phyloP scores from a whole-genome alignment of 179 eudicot genomes.

The Corrigiola litoralis region DNA sequence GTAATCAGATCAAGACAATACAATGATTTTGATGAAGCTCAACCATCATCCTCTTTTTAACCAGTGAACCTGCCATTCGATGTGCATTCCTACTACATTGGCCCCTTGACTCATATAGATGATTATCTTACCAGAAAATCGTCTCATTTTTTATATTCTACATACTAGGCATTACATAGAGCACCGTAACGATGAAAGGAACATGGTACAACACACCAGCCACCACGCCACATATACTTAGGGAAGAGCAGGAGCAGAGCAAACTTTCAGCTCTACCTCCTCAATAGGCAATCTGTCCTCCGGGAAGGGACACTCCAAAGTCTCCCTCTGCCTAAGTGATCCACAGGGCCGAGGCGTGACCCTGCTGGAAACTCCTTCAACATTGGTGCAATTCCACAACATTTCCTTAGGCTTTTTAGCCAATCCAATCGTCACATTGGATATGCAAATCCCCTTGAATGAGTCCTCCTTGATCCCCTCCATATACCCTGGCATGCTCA shows the following conservation, averaged over 20 bases:
- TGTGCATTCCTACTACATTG: no score
- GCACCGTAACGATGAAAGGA: neutral
- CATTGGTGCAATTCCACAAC: conserved; percentile 58
- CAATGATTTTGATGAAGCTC: no score
- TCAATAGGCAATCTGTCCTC: conserved; percentile 50
- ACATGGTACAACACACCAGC: neutral
- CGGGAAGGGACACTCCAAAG: conserved; percentile 43
- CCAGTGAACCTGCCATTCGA: no score
- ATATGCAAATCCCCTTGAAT: conserved; percentile 62
- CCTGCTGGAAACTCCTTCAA: conserved; percentile 42
- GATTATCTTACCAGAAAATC: no score
- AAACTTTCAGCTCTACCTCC: conserved; percentile 36
- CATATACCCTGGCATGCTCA: conserved; percentile 52
- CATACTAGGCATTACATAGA: neutral
- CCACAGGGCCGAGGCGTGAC: conserved; percentile 57
- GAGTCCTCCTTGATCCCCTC: conserved; percentile 61
- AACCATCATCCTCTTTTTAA: no score
- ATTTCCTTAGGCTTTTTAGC: conserved; percentile 48
- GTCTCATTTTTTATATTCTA: no score
- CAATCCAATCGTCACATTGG: conserved; percentile 59
- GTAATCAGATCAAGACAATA: no score
- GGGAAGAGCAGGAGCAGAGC: conserved; percentile 31
- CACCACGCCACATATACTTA: neutral
- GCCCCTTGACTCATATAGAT: no score
- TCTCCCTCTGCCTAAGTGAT: conserved; percentile 34